phyloP scores from a whole-genome alignment of 2,329 filamentous ascomycete genomes.

The Pseudocercospora pini-densiflorae region DNA sequence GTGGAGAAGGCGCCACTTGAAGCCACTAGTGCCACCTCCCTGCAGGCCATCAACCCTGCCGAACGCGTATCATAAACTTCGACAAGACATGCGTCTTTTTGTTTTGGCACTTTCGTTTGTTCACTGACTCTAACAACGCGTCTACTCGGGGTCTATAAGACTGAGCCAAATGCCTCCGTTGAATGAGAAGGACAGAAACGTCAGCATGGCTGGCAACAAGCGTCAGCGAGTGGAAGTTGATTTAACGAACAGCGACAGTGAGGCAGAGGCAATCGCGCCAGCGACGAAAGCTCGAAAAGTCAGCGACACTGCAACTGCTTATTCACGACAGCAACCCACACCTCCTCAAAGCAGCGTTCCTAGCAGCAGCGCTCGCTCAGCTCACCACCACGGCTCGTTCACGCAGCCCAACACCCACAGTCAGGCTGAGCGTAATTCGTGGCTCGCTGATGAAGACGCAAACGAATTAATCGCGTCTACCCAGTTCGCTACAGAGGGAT shows the following conservation, averaged over 20 bases:
- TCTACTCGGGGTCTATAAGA: background rate
- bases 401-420: constrained; percentile 17
- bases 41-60: background rate
- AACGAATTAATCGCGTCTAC: constrained; percentile 38
- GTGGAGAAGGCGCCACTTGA: background rate
- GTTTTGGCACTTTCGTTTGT: background rate
- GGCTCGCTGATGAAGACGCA: constrained; percentile 36
- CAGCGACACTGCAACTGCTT: constrained; percentile 2
- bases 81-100: too few species aligned
- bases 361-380: constrained; percentile 20
- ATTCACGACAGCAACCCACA: constrained; percentile 4
- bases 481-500: constrained; percentile 36
- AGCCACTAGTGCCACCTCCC: background rate
- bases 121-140: background rate
- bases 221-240: constrained; percentile 31
- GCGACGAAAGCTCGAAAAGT: constrained; percentile 4
- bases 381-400: constrained; percentile 15
- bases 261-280: constrained; percentile 1
- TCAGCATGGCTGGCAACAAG: constrained; percentile 18
- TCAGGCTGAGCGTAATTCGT: constrained; percentile 31
- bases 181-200: background rate
- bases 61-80: background rate
- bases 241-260: constrained; percentile 27
- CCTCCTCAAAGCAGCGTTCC: constrained; percentile 1
- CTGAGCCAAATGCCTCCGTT: background rate